Evolutionary conservation across 2,329 filamentous ascomycete genomes (phyloP).

Genomic region (Penicillium sclerotigenum): DNA sequence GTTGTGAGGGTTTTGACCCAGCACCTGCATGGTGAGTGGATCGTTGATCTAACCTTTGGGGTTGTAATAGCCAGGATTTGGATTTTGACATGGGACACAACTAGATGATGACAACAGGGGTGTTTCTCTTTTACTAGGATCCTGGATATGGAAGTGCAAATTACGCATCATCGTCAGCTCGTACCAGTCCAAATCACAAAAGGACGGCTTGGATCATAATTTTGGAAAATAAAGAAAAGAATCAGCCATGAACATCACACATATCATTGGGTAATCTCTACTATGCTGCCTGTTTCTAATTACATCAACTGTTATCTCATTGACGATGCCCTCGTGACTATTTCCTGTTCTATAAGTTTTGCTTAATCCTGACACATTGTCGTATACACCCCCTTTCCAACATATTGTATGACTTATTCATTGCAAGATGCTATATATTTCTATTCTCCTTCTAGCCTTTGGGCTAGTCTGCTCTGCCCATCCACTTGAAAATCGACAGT

Average conservation of each 20-base stretch:
- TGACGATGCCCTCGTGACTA: not conserved
- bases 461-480: constrained; percentile 5
- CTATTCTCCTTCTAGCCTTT: not conserved
- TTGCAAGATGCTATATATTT: constrained; percentile 1
- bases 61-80: not conserved
- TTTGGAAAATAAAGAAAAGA: not conserved
- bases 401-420: not conserved
- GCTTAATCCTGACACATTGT: not conserved
- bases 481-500: constrained; percentile 6
- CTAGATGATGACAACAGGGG: not conserved
- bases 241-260: not conserved
- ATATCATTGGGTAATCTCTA: not conserved
- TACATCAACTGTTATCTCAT: not conserved
- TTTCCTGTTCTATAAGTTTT: not conserved
- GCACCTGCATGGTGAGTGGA: not conserved
- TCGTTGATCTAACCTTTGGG: not conserved
- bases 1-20: not conserved
- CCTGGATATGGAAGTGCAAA: not conserved
- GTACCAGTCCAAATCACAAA: constrained; percentile 2
- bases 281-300: not conserved
- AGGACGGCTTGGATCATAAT: not conserved
- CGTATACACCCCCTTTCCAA: not conserved
- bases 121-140: not conserved
- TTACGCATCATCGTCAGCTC: constrained; percentile 1
- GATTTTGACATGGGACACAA: not conserved